These are phyloP conservation scores for Dryas octopetala DNA, from an alignment of 306 rosid genomes.

Conservation along the genomic window DNA sequence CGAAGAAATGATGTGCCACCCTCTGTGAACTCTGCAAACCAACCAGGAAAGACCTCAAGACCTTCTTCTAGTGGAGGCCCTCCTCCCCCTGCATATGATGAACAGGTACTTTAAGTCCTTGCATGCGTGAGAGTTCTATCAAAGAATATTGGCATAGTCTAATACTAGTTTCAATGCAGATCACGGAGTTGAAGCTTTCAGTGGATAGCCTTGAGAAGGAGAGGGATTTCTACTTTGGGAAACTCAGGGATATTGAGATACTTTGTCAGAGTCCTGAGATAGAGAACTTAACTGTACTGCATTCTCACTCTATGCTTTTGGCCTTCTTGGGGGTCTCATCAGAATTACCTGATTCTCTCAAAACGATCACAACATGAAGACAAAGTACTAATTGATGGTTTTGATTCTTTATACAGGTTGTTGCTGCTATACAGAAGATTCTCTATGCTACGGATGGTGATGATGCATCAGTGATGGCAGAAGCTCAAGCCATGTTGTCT, in stretches of 20 bases:
- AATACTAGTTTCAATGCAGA: conserved; percentile 44
- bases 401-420: conserved; percentile 50
- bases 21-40: conserved; percentile 47
- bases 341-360: not conserved
- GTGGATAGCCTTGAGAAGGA: conserved; percentile 98
- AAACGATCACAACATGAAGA: not conserved
- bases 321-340: not conserved
- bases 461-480: conserved; percentile 70
- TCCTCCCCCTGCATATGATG: conserved; percentile 49
- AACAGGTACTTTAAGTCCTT: conserved; percentile 48
- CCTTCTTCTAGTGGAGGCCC: conserved; percentile 53
- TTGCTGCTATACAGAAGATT: conserved; percentile 80
- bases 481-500: conserved; percentile 84
- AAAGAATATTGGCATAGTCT: not conserved
- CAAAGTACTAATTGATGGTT: not conserved
- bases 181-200: conserved; percentile 81
- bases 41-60: conserved; percentile 41
- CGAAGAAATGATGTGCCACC: conserved; percentile 62
- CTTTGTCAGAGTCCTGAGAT: conserved; percentile 84
- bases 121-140: not conserved
- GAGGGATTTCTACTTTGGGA: conserved; percentile 85
- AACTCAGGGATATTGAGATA: conserved; percentile 87
- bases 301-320: not conserved
- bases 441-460: conserved; percentile 74
- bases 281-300: conserved; percentile 60